A percentile compares a stretch with the other conserved stretches of the same genome.
Evolutionary conservation across 306 rosid genomes (phyloP).

Genomic region (Cajanus cajan): DNA sequence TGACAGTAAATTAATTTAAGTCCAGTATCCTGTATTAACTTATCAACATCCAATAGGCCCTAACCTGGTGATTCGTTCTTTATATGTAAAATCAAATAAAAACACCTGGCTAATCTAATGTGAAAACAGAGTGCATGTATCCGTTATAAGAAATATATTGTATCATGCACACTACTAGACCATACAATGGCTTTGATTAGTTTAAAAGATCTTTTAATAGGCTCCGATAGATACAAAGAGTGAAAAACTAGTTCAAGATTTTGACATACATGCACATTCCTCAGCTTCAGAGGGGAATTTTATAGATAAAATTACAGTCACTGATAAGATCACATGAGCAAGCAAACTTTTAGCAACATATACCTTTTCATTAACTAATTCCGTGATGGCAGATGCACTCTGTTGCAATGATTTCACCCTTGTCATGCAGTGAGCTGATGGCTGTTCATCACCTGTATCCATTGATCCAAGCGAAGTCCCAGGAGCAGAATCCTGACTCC

Average conservation of each 20-base stretch:
- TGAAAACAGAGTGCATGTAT: neutral
- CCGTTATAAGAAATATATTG: neutral
- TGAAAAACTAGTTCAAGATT: slow-evolving; percentile 1
- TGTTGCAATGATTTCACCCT: slow-evolving; percentile 81
- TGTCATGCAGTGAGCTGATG: slow-evolving; percentile 75
- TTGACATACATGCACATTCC: neutral
- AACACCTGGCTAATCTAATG: neutral
- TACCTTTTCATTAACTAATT: slow-evolving; percentile 84
- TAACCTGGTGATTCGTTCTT: neutral
- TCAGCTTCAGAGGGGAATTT: neutral
- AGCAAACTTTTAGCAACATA: slow-evolving; percentile 13
- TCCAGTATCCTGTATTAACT: too few species aligned
- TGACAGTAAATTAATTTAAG: too few species aligned
- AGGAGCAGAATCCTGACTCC: slow-evolving; percentile 87
- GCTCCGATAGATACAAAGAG: neutral
- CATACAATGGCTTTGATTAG: neutral
- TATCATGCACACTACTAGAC: slow-evolving; percentile 6
- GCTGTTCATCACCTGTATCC: slow-evolving; percentile 81
- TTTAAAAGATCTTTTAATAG: slow-evolving; percentile 9
- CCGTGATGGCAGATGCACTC: slow-evolving; percentile 76
- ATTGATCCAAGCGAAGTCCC: slow-evolving; percentile 85
- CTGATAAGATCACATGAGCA: neutral
- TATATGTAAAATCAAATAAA: neutral
- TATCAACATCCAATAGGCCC: too few species aligned
- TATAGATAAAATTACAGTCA: slow-evolving; percentile 2